Evolutionary conservation across 2,329 filamentous ascomycete genomes (phyloP).

Genomic region (Aspergillus sp.): DNA sequence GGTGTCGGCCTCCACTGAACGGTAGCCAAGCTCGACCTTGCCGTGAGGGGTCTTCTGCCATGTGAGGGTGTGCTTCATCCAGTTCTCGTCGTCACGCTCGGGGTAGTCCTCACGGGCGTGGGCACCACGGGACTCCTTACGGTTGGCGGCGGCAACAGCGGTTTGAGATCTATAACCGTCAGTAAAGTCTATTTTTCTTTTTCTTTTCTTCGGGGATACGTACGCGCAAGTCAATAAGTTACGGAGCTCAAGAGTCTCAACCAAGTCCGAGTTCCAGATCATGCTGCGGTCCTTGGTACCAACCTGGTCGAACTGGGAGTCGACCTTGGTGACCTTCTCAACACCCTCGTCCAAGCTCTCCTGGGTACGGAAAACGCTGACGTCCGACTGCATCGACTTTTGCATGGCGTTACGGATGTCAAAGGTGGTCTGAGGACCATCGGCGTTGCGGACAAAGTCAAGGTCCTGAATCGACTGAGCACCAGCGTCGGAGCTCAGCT

Average conservation of each 20-base stretch:
- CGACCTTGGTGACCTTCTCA: conserved; percentile 75
- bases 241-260: conserved; percentile 90
- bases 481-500: conserved; percentile 76
- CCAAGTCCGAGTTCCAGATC: conserved; percentile 99
- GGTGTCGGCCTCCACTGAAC: conserved; percentile 72
- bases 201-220: conserved; percentile 37
- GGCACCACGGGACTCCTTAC: conserved; percentile 94
- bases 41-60: conserved; percentile 93
- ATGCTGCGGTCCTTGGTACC: conserved; percentile 98
- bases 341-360: conserved; percentile 92
- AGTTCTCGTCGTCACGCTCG: conserved; percentile 88
- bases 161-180: conserved; percentile 65
- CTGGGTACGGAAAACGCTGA: conserved; percentile 93
- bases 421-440: conserved; percentile 78
- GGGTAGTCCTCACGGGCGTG: conserved; percentile 96
- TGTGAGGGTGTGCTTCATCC: conserved; percentile 98
- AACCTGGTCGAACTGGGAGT: conserved; percentile 70
- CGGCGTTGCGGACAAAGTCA: conserved; percentile 75
- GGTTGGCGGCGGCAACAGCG: conserved; percentile 78
- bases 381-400: conserved; percentile 96
- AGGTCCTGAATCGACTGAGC: conserved; percentile 79
- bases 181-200: conserved; percentile 6
- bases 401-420: conserved; percentile 91
- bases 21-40: conserved; percentile 78
- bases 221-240: conserved; percentile 96